Evolutionary conservation across 805 yeast species (phyloP).

Genomic region (Candida corydali): DNA sequence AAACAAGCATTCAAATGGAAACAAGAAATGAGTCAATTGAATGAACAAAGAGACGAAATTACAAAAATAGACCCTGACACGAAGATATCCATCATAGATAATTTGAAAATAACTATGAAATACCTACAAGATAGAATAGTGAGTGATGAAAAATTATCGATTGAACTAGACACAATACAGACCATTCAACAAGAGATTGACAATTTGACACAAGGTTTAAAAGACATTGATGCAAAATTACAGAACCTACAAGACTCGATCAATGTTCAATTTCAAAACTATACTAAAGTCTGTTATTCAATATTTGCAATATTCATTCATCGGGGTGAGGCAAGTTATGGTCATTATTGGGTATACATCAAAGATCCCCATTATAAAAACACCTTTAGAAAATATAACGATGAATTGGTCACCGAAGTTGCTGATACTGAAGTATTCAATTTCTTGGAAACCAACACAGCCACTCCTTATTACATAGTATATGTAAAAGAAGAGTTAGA

Average conservation of each 20-base stretch:
- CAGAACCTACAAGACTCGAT: slow-evolving; percentile 45
- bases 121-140: slow-evolving; percentile 46
- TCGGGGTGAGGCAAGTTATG: slow-evolving; percentile 92
- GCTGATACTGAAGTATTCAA: slow-evolving; percentile 61
- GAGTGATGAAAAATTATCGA: slow-evolving; percentile 27
- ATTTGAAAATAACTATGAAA: slow-evolving; percentile 51
- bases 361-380: slow-evolving; percentile 61
- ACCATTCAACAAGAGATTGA: slow-evolving; percentile 45
- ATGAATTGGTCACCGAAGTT: slow-evolving; percentile 88
- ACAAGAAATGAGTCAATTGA: slow-evolving; percentile 43
- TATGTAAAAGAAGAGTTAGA: slow-evolving; percentile 66
- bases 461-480: slow-evolving; percentile 91
- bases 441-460: slow-evolving; percentile 65
- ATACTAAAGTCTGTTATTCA: slow-evolving; percentile 67
- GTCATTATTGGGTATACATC: slow-evolving; percentile 96
- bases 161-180: slow-evolving; percentile 45
- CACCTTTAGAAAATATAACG: slow-evolving; percentile 86
- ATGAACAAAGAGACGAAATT: slow-evolving; percentile 39
- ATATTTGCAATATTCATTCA: slow-evolving; percentile 92
- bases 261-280: slow-evolving; percentile 55
- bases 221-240: slow-evolving; percentile 38
- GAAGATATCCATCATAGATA: slow-evolving; percentile 32
- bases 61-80: slow-evolving; percentile 36
- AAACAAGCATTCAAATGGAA: slow-evolving; percentile 63
- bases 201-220: slow-evolving; percentile 44